Percentiles rank a stretch among this genome's conserved stretches.
Evolutionary conservation across 306 rosid genomes (phyloP).

Genomic region (Medicago arabica): DNA sequence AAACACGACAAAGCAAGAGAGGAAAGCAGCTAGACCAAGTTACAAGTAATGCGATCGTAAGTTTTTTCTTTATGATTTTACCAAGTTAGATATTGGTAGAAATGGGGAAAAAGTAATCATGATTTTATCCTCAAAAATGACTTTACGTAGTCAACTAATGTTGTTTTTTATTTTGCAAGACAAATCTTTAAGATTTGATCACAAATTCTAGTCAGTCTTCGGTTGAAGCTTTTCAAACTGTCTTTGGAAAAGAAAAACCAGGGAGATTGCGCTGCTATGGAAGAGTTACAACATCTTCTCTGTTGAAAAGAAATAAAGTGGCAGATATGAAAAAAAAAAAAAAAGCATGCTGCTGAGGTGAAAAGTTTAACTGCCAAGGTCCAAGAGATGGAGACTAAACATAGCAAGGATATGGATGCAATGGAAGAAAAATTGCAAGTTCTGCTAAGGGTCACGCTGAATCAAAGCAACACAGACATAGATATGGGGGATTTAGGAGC

Average conservation of each 20-base stretch:
- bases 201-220: not conserved
- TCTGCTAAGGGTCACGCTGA: too few relatives aligned
- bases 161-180: not conserved
- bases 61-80: not conserved
- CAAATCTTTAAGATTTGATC: constrained; percentile 8
- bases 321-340: too few relatives aligned
- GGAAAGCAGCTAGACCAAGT: not conserved
- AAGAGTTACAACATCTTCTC: too few relatives aligned
- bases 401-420: too few relatives aligned
- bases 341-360: too few relatives aligned
- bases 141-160: not conserved
- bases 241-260: not conserved
- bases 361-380: too few relatives aligned
- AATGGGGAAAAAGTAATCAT: not conserved
- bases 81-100: not conserved
- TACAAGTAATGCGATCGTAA: not conserved
- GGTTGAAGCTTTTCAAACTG: constrained; percentile 1
- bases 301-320: too few relatives aligned
- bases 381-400: too few relatives aligned
- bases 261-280: not conserved
- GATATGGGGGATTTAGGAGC: too few relatives aligned
- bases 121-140: not conserved
- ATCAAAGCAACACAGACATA: too few relatives aligned
- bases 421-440: too few relatives aligned
- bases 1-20: constrained; percentile 19